These are phyloP conservation scores for Rheum nobile DNA, from an alignment of 148 eudicot genomes.

Conservation along the genomic window DNA sequence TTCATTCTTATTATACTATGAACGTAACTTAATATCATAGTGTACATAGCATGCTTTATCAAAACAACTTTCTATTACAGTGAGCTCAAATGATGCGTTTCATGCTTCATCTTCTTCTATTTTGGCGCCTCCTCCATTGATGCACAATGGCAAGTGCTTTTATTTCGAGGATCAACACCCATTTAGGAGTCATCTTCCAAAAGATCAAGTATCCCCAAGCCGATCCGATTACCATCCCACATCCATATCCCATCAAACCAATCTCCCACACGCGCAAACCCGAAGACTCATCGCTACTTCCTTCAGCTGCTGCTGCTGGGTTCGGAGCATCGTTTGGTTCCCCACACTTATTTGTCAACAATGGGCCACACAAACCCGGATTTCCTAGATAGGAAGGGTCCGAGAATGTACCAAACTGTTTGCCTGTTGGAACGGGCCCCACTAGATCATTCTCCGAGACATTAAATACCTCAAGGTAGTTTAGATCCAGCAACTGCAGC, in stretches of 20 bases:
- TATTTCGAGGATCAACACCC: background rate
- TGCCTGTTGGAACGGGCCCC: conserved; percentile 16
- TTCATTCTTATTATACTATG: too few relatives aligned
- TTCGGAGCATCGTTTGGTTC: background rate
- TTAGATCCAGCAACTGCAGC: conserved; percentile 8
- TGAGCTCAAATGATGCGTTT: background rate
- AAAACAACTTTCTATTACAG: background rate
- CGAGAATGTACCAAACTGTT: conserved; percentile 17
- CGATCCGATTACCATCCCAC: background rate
- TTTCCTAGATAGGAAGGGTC: conserved; percentile 18
- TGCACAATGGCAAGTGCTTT: background rate
- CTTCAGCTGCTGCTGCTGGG: background rate
- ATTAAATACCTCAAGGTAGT: conserved; percentile 12
- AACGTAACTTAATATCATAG: too few relatives aligned
- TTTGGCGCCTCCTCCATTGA: background rate
- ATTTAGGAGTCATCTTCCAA: background rate
- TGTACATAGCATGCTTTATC: background rate
- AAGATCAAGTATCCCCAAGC: background rate
- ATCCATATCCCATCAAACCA: background rate
- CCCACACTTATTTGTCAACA: conserved; percentile 14
- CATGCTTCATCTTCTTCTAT: background rate
- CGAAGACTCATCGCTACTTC: background rate
- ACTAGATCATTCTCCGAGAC: conserved; percentile 16
- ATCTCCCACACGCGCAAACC: background rate
- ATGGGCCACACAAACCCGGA: conserved; percentile 14